A percentile compares a stretch with the other conserved stretches of the same genome.
Conservation (phyloP, 495 filamentous ascomycete species). For the Podospora bellae-mahoneyi region DNA sequence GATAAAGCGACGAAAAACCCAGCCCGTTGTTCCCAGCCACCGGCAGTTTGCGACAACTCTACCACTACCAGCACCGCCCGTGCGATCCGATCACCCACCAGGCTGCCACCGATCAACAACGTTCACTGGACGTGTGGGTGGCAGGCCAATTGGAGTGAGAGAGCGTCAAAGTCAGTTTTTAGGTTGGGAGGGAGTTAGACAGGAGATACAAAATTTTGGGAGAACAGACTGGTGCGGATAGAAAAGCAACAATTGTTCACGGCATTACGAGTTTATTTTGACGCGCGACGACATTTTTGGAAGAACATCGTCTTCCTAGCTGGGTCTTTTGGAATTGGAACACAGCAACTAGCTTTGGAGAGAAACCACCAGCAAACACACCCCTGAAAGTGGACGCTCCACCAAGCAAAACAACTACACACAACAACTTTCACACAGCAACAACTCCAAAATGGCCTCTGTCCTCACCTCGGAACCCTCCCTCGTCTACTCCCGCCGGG, state of each 20-base stretch:
- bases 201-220: neutral
- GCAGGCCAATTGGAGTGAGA: neutral
- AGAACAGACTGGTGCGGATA: neutral
- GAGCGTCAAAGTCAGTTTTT: neutral
- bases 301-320: neutral
- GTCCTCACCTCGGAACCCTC: constrained; percentile 36
- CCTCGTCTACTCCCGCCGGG: constrained; percentile 41
- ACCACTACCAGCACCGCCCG: neutral
- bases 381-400: neutral
- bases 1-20: neutral
- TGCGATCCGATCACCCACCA: neutral
- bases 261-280: neutral
- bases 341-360: neutral
- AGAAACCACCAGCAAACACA: neutral
- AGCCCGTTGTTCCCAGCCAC: neutral
- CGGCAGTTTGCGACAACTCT: neutral
- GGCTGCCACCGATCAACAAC: neutral
- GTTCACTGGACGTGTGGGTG: neutral
- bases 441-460: constrained; percentile 38
- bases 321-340: neutral
- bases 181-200: neutral
- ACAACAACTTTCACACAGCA: neutral
- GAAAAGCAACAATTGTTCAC: neutral
- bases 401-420: neutral
- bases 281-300: neutral